Evolutionary conservation across 768 basidiomycete species (phyloP), one percentile per base, ranked within the genome.

Genomic region (Suillus cothurnatus): DNA sequence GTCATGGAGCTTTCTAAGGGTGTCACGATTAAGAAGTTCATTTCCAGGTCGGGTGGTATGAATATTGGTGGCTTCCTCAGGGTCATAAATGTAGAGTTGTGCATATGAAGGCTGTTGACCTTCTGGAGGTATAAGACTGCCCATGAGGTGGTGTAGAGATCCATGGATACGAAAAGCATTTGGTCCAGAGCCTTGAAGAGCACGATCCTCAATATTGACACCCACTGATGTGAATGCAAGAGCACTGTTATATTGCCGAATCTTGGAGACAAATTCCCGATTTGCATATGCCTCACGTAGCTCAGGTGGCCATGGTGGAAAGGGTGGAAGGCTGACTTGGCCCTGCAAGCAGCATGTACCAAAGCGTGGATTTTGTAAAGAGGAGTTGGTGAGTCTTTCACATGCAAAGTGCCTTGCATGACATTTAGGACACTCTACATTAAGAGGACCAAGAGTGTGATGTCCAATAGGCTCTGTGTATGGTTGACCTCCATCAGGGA

Each of bases 21-120:
- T 71, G 0, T 36, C 61, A 21, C 12, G 11, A 41, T 68, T n/a
- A 0, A 77, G 64, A 6, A 71, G 63, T 34, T 58, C 61, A 68
- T 81, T 80, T 32, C 31, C 19, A 21, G 31, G 49, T 0, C 8
- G 2, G 2, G 61, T n/a, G 28, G 71, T 64, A 1, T 77, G 47
- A 61, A 62, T 34, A 3, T 79, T 31, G 1, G 79, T 73, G 0
- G 82, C 81, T 1, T 68, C 73, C 1, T 63, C 41, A 6, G 80
- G 74, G 63, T 84, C 81, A 71, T 80, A 75, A 2, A 83, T 72
- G 1, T 81, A 82, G 0, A 84, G 73, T 60, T 85, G 81, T n/a
- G 79, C 75, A 73, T 78, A 84, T 0, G 61, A 38, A 0, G 81
- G 77, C 0, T 38, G 39, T 1, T 47, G 14, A 1, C 67, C 73